Evolutionary conservation across 2,329 filamentous ascomycete genomes (phyloP), one percentile per base, ranked within the genome.

Genomic region (Pseudopithomyces maydicus): DNA sequence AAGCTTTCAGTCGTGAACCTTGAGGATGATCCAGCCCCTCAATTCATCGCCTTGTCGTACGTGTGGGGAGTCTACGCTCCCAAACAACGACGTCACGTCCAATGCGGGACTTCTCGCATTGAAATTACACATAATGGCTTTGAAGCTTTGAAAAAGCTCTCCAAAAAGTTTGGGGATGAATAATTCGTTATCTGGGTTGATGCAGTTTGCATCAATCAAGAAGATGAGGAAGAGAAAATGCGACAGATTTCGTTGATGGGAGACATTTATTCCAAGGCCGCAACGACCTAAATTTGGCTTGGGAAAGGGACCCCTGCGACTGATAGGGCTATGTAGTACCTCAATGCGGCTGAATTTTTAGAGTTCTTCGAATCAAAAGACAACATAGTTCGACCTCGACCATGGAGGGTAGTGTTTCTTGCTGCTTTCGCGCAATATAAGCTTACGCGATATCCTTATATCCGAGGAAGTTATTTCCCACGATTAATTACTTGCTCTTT

Each of bases 181-280:
- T 5, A 29, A 11, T 38, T 38, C 14, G n/a, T 17, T 5, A 38
- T 38, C 5, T 38, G 35, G n/a, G n/a, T 38, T 5, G n/a, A 38
- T 38, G 35, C 35, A 14, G 11, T 38, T 38, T 38, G 35, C 14
- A 38, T 38, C 35, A 38, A 38, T 11, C 54, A 57, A 47, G 50
- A 36, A 3, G 50, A 54, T 41, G 32, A 4, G 14, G 32, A 8
- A 14, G 48, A 51, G 33, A 49, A 53, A 17, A 17, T 10, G n/a
- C 11, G 48, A 15, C 55, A 57, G 36, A 45, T 57, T 17, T 19
- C 32, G 17, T 15, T 57, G 8, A 49, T 55, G 52, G 50, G 50
- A 14, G 38, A 45, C 33, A 45, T 53, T 14, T 51, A 51, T 35
- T 51, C 48, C 2, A 23, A 4, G 10, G 48, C 48, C 12, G 33